These are phyloP conservation scores for Galerina marginata DNA, from an alignment of 768 basidiomycete species.

Conservation along the genomic window DNA sequence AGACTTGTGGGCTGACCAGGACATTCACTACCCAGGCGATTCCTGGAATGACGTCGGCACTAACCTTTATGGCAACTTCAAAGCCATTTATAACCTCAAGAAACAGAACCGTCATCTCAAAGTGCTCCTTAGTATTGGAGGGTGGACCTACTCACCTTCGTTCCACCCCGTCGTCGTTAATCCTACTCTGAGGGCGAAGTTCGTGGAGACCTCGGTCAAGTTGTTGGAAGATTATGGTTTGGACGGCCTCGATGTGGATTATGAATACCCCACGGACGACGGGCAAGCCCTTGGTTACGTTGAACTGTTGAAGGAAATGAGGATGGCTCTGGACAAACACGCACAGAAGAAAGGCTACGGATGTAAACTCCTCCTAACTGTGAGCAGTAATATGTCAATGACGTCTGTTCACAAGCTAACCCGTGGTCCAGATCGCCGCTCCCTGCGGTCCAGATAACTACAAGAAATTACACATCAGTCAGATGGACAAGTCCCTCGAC, in stretches of 20 bases:
- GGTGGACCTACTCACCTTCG: constrained; percentile 91
- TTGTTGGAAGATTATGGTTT: constrained; percentile 91
- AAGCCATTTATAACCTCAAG: constrained; percentile 91
- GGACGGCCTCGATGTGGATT: constrained; percentile 92
- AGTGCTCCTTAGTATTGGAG: constrained; percentile 87
- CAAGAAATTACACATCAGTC: constrained; percentile 72
- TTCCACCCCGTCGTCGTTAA: constrained; percentile 84
- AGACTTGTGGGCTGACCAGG: constrained; percentile 94
- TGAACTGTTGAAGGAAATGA: constrained; percentile 76
- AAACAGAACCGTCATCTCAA: constrained; percentile 82
- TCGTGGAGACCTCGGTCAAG: constrained; percentile 80
- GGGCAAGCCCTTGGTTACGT: constrained; percentile 85
- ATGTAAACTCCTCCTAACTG: constrained; percentile 76
- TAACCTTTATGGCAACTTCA: constrained; percentile 96
- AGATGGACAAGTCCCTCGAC: constrained; percentile 89
- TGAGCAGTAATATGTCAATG: constrained; percentile 38
- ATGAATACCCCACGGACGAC: constrained; percentile 87
- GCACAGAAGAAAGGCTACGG: constrained; percentile 59
- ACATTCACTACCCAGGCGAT: constrained; percentile 95
- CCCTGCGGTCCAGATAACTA: constrained; percentile 92
- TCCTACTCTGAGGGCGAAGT: constrained; percentile 65
- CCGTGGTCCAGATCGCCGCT: constrained; percentile 72
- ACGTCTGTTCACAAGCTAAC: neutral
- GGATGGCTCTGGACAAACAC: constrained; percentile 77
- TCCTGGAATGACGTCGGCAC: constrained; percentile 91